Percentiles rank a stretch among this genome's conserved stretches.
These are phyloP conservation scores for Solanum etuberosum DNA, from an alignment of 257 asterid species.

Conservation along the genomic window DNA sequence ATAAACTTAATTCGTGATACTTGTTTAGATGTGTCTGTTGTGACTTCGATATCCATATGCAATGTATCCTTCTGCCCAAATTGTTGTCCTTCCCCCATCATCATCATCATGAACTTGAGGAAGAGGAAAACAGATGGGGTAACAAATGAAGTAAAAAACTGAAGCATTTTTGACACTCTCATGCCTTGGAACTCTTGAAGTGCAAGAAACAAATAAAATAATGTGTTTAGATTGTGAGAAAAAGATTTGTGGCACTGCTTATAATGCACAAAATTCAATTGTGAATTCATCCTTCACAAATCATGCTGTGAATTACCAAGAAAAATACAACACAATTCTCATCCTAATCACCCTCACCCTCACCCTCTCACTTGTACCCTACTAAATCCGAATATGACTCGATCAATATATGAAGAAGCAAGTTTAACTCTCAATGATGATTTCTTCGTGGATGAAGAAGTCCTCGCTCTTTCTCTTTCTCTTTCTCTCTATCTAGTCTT, in stretches of 20 bases:
- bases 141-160: background rate
- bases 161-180: slow-evolving; percentile 1
- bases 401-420: too few species aligned
- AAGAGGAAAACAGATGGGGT: background rate
- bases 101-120: slow-evolving; percentile 6
- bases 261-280: background rate
- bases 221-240: too few species aligned
- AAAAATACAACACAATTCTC: background rate
- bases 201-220: background rate
- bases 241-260: background rate
- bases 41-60: slow-evolving; percentile 27
- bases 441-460: too few species aligned
- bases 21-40: too few species aligned
- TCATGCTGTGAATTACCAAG: slow-evolving; percentile 11
- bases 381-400: background rate
- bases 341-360: slow-evolving; percentile 4
- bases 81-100: background rate
- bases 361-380: slow-evolving; percentile 9
- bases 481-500: too few species aligned
- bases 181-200: background rate
- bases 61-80: slow-evolving; percentile 16
- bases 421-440: too few species aligned
- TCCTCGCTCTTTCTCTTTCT: too few species aligned
- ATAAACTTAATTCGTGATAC: too few species aligned
- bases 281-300: slow-evolving; percentile 15